These are phyloP conservation scores for Suillus alpinus DNA, from an alignment of 768 basidiomycete genomes.

Conservation along the genomic window DNA sequence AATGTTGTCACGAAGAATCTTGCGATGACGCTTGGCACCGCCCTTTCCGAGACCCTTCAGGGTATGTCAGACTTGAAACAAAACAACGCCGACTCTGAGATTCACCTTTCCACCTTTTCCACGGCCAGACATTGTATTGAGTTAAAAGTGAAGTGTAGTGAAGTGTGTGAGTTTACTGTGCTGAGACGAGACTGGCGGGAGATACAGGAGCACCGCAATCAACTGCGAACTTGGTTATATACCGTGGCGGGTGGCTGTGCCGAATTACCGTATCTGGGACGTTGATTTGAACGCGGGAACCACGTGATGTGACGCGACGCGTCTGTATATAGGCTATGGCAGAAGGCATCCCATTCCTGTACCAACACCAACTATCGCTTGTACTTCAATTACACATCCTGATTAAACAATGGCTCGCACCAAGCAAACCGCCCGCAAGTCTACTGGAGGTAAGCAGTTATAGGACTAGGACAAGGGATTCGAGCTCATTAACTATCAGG, in stretches of 20 bases:
- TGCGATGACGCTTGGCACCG: conserved; percentile 93
- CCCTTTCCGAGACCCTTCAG: conserved; percentile 89
- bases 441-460: conserved; percentile 57
- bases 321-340: conserved; percentile 11
- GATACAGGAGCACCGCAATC: conserved; percentile 5
- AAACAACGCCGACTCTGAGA: neutral
- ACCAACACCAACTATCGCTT: conserved; percentile 4
- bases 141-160: conserved; percentile 13
- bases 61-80: conserved; percentile 3
- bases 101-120: conserved; percentile 90
- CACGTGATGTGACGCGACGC: conserved; percentile 32
- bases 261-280: conserved; percentile 17
- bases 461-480: neutral
- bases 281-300: conserved; percentile 19
- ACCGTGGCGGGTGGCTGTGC: conserved; percentile 25
- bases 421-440: conserved; percentile 76
- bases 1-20: conserved; percentile 86
- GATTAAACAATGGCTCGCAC: conserved; percentile 59
- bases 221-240: conserved; percentile 18
- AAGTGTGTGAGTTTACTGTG: conserved; percentile 12
- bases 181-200: conserved; percentile 6
- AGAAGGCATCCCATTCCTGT: neutral
- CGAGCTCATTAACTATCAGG: conserved; percentile 25
- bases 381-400: neutral
- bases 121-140: conserved; percentile 82